A percentile compares a stretch with the other conserved stretches of the same genome.
These are phyloP conservation scores for Lathyrus aphaca DNA, from an alignment of 306 rosid species.

Conservation along the genomic window DNA sequence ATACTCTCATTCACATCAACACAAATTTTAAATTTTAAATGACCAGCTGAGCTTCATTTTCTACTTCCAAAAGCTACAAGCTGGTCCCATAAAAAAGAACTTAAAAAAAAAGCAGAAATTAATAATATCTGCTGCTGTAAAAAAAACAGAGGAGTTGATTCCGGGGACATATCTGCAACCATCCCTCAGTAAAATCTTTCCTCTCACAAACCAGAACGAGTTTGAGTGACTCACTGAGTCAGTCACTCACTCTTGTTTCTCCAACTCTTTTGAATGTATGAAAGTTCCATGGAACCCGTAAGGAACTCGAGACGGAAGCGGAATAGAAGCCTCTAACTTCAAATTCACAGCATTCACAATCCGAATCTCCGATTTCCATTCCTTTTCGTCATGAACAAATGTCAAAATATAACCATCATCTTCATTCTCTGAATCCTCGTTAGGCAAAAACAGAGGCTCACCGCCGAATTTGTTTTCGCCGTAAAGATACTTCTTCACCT, in stretches of 20 bases:
- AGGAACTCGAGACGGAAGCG: slow-evolving; percentile 89
- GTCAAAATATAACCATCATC: slow-evolving; percentile 81
- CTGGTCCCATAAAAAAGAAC: slow-evolving; percentile 59
- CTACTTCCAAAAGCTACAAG: slow-evolving; percentile 79
- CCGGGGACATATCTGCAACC: slow-evolving; percentile 45
- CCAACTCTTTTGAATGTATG: slow-evolving; percentile 61
- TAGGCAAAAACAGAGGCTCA: slow-evolving; percentile 86
- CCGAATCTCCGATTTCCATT: slow-evolving; percentile 76
- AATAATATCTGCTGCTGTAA: slow-evolving; percentile 31
- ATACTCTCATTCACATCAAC: slow-evolving; percentile 38
- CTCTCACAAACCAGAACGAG: slow-evolving; percentile 25
- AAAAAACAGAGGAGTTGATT: slow-evolving; percentile 51
- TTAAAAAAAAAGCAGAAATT: slow-evolving; percentile 25
- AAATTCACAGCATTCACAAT: slow-evolving; percentile 74
- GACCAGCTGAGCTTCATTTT: slow-evolving; percentile 87
- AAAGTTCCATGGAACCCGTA: slow-evolving; percentile 97
- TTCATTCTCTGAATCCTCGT: slow-evolving; percentile 49
- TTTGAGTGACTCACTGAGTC: not conserved
- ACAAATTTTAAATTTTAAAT: slow-evolving; percentile 48
- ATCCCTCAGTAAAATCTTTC: slow-evolving; percentile 82
- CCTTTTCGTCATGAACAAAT: slow-evolving; percentile 88
- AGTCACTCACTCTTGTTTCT: slow-evolving; percentile 51
- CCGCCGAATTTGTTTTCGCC: slow-evolving; percentile 78
- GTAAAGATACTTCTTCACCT: slow-evolving; percentile 57
- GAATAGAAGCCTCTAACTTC: slow-evolving; percentile 72